Conservation (phyloP, 345 rosid genomes). For the Ceriops zippeliana region DNA sequence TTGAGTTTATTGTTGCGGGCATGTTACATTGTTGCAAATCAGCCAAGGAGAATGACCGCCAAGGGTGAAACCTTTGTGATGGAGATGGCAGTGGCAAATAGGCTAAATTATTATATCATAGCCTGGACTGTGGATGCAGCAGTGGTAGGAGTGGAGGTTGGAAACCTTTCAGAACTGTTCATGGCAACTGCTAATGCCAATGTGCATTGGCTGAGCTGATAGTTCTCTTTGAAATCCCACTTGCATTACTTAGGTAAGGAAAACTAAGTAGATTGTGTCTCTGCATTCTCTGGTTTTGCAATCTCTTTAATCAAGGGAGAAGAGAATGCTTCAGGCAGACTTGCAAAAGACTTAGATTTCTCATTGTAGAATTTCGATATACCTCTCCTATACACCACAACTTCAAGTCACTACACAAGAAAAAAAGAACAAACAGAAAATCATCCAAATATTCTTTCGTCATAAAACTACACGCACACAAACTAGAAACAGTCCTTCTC, state of each 20-base stretch:
- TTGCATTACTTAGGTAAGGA: neutral
- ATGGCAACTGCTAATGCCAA: conserved; percentile 64
- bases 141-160: conserved; percentile 63
- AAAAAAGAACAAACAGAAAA: neutral
- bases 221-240: conserved; percentile 60
- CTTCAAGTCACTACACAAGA: neutral
- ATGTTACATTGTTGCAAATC: neutral
- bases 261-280: conserved; percentile 36
- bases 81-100: too few species aligned
- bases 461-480: neutral
- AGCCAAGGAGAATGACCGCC: too few species aligned
- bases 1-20: neutral
- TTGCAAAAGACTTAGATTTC: conserved; percentile 77
- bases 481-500: too few species aligned
- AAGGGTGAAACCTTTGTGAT: too few species aligned
- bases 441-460: neutral
- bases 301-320: conserved; percentile 51
- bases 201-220: conserved; percentile 58
- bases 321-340: conserved; percentile 44
- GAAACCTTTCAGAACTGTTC: conserved; percentile 56
- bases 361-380: conserved; percentile 71
- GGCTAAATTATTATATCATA: too few species aligned
- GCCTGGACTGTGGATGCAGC: conserved; percentile 22
- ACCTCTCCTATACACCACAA: conserved; percentile 52
- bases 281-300: conserved; percentile 44